Conservation (phyloP, 345 rosid genomes). For the Raphanus raphanistrum region DNA sequence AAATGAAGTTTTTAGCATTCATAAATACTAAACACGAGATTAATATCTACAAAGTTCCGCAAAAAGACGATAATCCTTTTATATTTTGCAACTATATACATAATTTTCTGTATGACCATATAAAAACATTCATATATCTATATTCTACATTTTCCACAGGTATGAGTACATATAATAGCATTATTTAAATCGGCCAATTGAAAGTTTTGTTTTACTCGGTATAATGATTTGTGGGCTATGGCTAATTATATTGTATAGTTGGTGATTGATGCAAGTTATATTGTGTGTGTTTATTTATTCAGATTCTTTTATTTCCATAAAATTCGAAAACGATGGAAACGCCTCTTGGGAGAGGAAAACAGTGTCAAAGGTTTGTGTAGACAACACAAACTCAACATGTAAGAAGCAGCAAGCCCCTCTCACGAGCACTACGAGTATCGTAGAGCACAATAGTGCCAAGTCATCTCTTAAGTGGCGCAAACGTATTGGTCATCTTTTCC, state of each 20-base stretch:
- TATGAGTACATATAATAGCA: background rate
- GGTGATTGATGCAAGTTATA: too few relatives aligned
- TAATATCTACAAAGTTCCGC: background rate
- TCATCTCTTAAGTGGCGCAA: constrained; percentile 83
- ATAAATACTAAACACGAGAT: background rate
- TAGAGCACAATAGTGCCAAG: constrained; percentile 63
- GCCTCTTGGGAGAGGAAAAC: constrained; percentile 86
- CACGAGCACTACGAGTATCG: constrained; percentile 49
- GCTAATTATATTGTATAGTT: too few relatives aligned
- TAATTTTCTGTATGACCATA: background rate
- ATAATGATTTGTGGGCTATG: background rate
- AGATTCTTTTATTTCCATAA: constrained; percentile 90
- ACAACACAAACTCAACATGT: constrained; percentile 42
- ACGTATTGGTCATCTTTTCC: constrained; percentile 81
- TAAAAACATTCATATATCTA: background rate
- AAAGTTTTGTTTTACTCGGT: constrained; percentile 24
- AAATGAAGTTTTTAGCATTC: background rate
- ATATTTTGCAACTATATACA: background rate
- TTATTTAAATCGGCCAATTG: background rate
- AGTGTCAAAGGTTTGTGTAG: constrained; percentile 55
- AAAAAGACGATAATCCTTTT: background rate
- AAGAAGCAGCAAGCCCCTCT: constrained; percentile 38
- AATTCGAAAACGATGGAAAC: constrained; percentile 78
- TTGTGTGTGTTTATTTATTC: too few relatives aligned
- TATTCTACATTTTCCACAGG: background rate